These are phyloP conservation scores for Suillus americanus DNA, from an alignment of 768 basidiomycete genomes.

Conservation along the genomic window DNA sequence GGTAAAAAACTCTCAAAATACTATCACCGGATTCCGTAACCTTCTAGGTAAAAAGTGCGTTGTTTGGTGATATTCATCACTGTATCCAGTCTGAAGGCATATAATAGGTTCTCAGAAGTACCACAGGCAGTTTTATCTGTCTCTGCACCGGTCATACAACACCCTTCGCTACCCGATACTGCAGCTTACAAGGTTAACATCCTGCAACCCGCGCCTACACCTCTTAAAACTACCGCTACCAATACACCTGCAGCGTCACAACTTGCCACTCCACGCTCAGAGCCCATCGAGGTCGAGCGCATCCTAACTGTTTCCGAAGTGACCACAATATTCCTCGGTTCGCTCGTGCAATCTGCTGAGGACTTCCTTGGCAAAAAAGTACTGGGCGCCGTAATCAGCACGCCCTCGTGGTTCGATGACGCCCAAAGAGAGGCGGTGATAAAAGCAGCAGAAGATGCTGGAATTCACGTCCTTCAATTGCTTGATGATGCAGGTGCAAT, in stretches of 20 bases:
- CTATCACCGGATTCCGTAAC: constrained; percentile 93
- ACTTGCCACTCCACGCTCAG: constrained; percentile 70
- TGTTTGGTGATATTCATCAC: neutral
- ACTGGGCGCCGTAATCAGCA: constrained; percentile 79
- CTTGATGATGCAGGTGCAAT: constrained; percentile 84
- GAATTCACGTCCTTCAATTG: constrained; percentile 80
- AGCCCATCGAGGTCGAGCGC: constrained; percentile 64
- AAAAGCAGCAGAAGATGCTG: constrained; percentile 76
- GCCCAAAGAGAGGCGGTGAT: constrained; percentile 68
- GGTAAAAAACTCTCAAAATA: constrained; percentile 92
- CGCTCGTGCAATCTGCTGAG: constrained; percentile 81
- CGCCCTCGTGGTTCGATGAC: constrained; percentile 74
- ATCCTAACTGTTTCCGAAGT: constrained; percentile 83
- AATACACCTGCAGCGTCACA: constrained; percentile 67
- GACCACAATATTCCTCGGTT: constrained; percentile 80
- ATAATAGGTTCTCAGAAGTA: constrained; percentile 73
- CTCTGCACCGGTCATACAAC: constrained; percentile 76
- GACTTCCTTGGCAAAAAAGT: constrained; percentile 86
- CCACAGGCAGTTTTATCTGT: constrained; percentile 47
- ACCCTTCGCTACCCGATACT: constrained; percentile 65
- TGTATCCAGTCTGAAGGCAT: neutral
- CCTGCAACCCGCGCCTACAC: constrained; percentile 75
- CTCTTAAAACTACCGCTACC: constrained; percentile 52
- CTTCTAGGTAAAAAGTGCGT: constrained; percentile 87
- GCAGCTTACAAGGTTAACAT: constrained; percentile 86